A percentile compares a stretch with the other conserved stretches of the same genome.
Evolutionary conservation across 768 basidiomycete genomes (phyloP).

Genomic region (Neoboletus magnificus): DNA sequence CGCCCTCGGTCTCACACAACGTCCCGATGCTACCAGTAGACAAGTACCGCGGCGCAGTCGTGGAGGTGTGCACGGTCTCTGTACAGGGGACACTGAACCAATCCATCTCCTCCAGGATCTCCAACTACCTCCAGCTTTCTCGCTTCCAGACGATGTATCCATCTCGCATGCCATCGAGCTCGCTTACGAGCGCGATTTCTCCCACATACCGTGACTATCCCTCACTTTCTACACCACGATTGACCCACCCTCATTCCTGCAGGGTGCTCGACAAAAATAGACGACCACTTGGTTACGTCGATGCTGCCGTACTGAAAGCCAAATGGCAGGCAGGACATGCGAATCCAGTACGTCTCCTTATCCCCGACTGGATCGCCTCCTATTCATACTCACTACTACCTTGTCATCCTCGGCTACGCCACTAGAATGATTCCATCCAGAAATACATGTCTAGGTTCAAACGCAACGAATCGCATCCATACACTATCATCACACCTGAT

Average conservation of each 20-base stretch:
- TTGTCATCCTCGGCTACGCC: neutral
- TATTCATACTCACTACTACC: neutral
- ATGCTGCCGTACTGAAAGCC: conserved; percentile 68
- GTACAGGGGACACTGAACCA: neutral
- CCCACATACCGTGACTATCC: conserved; percentile 75
- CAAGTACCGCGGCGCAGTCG: conserved; percentile 86
- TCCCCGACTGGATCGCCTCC: neutral
- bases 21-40: conserved; percentile 26
- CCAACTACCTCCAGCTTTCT: conserved; percentile 85
- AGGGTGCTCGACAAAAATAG: conserved; percentile 75
- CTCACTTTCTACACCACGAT: neutral
- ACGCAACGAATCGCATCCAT: conserved; percentile 59
- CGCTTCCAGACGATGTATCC: conserved; percentile 65
- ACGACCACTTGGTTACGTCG: conserved; percentile 80
- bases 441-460: conserved; percentile 74
- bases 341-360: conserved; percentile 52
- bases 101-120: conserved; percentile 41
- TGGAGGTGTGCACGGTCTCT: conserved; percentile 57
- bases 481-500: conserved; percentile 76
- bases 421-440: conserved; percentile 66
- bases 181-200: conserved; percentile 93
- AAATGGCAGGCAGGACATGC: conserved; percentile 76
- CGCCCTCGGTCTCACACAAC: neutral
- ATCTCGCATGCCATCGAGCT: conserved; percentile 77
- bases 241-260: neutral